phyloP scores from a whole-genome alignment of 805 yeast genomes.

The Starmerella bombicola region DNA sequence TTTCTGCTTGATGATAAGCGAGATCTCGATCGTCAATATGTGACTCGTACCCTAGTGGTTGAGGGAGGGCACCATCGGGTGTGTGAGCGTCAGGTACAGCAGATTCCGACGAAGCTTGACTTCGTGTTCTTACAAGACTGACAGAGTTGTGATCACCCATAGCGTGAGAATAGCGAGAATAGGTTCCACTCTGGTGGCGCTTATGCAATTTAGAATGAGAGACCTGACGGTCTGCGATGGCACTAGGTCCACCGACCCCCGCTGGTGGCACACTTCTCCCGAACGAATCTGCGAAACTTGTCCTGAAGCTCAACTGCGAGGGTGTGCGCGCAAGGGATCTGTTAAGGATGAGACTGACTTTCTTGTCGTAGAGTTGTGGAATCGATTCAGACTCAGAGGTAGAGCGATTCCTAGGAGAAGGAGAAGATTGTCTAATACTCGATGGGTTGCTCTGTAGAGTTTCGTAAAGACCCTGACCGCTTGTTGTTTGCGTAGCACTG shows the following conservation, averaged over 20 bases:
- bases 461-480: neutral
- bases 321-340: conserved; percentile 60
- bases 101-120: conserved; percentile 8
- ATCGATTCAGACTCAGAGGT: conserved; percentile 25
- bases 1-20: too few relatives aligned
- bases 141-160: neutral
- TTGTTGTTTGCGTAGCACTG: neutral
- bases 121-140: neutral
- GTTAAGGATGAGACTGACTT: conserved; percentile 62
- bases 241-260: neutral
- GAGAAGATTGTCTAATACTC: neutral
- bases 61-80: too few relatives aligned
- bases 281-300: conserved; percentile 59
- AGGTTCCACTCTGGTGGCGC: conserved; percentile 5
- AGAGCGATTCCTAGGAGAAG: conserved; percentile 9
- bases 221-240: neutral
- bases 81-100: too few relatives aligned
- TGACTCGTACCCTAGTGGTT: too few relatives aligned
- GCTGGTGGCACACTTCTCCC: conserved; percentile 11
- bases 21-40: too few relatives aligned
- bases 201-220: conserved; percentile 1
- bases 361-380: conserved; percentile 67
- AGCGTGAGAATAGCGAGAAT: neutral
- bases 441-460: neutral
- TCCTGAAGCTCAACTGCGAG: conserved; percentile 66